Conservation (phyloP, 2,329 filamentous ascomycete genomes). For the Gnomoniopsis sp. region DNA sequence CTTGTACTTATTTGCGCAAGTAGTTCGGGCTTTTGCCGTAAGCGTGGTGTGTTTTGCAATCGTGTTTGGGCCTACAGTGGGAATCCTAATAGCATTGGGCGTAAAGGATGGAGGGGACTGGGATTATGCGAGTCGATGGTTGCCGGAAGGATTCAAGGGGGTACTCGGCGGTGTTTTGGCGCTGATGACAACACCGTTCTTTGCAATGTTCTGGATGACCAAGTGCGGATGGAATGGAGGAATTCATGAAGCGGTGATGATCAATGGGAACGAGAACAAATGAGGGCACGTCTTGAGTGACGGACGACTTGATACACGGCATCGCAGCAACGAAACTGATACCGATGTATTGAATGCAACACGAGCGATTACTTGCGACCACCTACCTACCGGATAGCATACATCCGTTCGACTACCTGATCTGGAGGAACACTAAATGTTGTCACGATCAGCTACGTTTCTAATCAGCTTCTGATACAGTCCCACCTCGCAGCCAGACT, state of each 20-base stretch:
- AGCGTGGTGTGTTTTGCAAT: slow-evolving; percentile 37
- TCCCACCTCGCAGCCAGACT: no score
- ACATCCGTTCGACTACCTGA: no score
- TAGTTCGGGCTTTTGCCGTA: slow-evolving; percentile 32
- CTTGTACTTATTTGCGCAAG: slow-evolving; percentile 32
- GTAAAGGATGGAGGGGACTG: slow-evolving; percentile 37
- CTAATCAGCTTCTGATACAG: no score
- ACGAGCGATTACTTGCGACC: no score
- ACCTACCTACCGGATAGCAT: no score
- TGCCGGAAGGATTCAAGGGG: slow-evolving; percentile 48
- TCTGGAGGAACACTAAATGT: no score
- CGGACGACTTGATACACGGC: not conserved
- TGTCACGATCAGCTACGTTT: no score
- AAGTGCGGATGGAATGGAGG: slow-evolving; percentile 40
- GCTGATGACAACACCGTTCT: slow-evolving; percentile 43
- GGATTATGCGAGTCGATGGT: slow-evolving; percentile 39
- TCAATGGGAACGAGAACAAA: slow-evolving; percentile 22
- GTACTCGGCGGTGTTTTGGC: slow-evolving; percentile 44
- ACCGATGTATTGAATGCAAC: no score
- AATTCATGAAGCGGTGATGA: slow-evolving; percentile 24
- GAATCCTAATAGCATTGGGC: slow-evolving; percentile 39
- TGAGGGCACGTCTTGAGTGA: not conserved
- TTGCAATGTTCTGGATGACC: slow-evolving; percentile 48
- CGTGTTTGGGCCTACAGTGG: slow-evolving; percentile 41
- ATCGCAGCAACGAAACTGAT: not conserved